Percentiles rank a stretch among this genome's conserved stretches.
Conservation (phyloP, 345 rosid genomes). For the Eucalyptus globulus region DNA sequence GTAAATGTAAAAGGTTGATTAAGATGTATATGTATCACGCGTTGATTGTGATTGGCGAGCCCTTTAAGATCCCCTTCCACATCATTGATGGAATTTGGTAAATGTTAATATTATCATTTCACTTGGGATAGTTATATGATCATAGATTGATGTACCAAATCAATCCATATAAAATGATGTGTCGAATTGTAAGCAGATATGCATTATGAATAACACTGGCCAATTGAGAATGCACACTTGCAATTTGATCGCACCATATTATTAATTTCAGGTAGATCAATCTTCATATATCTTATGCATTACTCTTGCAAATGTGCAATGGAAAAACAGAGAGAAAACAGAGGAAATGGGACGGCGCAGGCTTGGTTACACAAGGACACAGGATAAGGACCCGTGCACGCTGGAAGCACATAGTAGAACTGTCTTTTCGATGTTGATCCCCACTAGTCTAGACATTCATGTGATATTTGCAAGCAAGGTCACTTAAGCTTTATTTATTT, state of each 20-base stretch:
- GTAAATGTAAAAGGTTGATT: neutral
- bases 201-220: neutral
- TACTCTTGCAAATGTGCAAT: neutral
- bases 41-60: neutral
- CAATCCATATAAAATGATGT: neutral
- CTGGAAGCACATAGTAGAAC: fast-evolving
- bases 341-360: neutral
- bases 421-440: neutral
- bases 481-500: fast-evolving
- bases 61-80: neutral
- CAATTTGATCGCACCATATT: neutral
- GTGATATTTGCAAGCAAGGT: too few species aligned
- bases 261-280: neutral
- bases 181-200: neutral
- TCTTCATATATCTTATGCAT: neutral
- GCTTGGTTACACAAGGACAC: neutral
- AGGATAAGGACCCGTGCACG: neutral
- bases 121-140: neutral
- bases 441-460: neutral
- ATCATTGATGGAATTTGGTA: neutral
- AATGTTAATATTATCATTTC: neutral
- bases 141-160: neutral
- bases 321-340: neutral
- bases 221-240: neutral
- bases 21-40: neutral